phyloP scores from a whole-genome alignment of 2,329 filamentous ascomycete genomes.

The Nemania bipapillata region DNA sequence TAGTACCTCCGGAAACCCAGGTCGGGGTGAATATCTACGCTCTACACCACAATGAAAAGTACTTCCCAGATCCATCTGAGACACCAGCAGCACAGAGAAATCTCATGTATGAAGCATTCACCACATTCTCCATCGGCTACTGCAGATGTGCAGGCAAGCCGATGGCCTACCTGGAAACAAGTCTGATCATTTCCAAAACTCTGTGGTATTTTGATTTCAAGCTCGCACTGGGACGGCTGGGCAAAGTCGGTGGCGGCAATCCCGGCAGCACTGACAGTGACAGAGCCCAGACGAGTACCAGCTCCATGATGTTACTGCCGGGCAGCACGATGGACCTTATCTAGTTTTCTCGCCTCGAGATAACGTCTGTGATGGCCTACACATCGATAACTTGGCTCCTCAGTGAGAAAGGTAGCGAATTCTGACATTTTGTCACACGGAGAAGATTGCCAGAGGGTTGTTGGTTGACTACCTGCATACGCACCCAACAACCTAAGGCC shows the following conservation, averaged over 20 bases:
- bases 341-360: not conserved
- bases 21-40: slow-evolving; percentile 22
- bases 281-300: not conserved
- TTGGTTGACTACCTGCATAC: too few relatives aligned
- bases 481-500: too few relatives aligned
- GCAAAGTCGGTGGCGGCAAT: not conserved
- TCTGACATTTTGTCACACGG: too few relatives aligned
- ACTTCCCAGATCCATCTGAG: slow-evolving; percentile 21
- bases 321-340: not conserved
- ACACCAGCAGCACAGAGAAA: not conserved
- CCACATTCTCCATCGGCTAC: too few relatives aligned
- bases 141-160: too few relatives aligned
- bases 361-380: not conserved
- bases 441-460: too few relatives aligned
- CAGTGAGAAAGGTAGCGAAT: too few relatives aligned
- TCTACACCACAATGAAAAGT: slow-evolving; percentile 26
- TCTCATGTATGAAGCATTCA: too few relatives aligned
- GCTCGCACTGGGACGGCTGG: not conserved
- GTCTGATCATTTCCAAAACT: too few relatives aligned
- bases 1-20: slow-evolving; percentile 12
- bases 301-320: slow-evolving; percentile 1
- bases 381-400: too few relatives aligned
- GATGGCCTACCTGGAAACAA: too few relatives aligned
- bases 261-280: not conserved
- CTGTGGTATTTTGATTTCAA: slow-evolving; percentile 46